Percentiles rank a stretch among this genome's conserved stretches.
Evolutionary conservation across 306 rosid species (phyloP).

Genomic region (Chamaecrista fasciculata): DNA sequence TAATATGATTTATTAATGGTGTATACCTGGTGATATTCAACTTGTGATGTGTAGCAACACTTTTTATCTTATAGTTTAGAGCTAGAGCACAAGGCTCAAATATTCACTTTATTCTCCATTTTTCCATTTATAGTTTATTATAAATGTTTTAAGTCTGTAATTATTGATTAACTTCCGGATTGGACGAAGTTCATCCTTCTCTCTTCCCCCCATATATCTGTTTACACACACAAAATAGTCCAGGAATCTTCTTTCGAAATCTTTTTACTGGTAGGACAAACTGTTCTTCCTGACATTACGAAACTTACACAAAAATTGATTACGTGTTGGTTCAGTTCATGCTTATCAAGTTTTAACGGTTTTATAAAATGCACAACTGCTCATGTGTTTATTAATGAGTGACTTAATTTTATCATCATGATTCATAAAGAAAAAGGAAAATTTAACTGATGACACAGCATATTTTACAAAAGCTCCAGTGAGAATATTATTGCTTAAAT

Average conservation of each 20-base stretch:
- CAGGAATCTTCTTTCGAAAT: background rate
- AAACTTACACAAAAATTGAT: background rate
- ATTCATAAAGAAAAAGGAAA: background rate
- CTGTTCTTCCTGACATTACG: no score
- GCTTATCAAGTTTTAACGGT: background rate
- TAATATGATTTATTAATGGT: slow-evolving; percentile 10
- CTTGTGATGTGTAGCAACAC: background rate
- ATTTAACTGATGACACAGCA: background rate
- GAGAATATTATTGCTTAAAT: slow-evolving; percentile 2
- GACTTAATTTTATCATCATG: background rate
- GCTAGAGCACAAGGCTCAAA: no score
- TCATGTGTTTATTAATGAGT: no score
- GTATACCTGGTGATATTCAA: background rate
- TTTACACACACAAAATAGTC: background rate
- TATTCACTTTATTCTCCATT: no score
- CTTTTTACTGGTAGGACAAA: background rate
- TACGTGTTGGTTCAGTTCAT: background rate
- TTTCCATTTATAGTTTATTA: no score
- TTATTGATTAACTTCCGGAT: background rate
- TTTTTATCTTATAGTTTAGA: background rate
- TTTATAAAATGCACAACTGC: background rate
- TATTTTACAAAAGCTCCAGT: no score
- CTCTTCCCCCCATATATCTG: no score
- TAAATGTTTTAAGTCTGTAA: no score
- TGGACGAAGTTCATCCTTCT: background rate